phyloP scores from a whole-genome alignment of 2,329 filamentous ascomycete genomes.

The Aureobasidium sp. region DNA sequence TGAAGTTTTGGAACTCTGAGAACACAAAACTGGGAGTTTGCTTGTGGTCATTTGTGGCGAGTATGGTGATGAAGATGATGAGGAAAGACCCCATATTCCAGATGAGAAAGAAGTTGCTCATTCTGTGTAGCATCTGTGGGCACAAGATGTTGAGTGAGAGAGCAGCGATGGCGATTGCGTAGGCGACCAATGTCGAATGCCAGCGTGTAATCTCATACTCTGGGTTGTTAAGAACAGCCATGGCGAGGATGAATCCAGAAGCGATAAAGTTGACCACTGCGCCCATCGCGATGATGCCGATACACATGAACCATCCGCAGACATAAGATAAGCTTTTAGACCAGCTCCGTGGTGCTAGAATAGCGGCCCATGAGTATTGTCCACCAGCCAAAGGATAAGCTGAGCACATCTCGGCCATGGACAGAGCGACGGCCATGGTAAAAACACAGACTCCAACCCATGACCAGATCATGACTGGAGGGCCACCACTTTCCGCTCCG shows the following conservation, averaged over 20 bases:
- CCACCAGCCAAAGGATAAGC: conserved; percentile 51
- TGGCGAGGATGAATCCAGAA: conserved; percentile 50
- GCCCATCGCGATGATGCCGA: conserved; percentile 45
- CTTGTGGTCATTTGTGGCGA: conserved; percentile 49
- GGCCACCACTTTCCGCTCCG: conserved; percentile 49
- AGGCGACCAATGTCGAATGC: conserved; percentile 50
- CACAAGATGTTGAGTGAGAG: conserved; percentile 45
- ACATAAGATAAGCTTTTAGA: conserved; percentile 33
- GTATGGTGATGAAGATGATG: conserved; percentile 45
- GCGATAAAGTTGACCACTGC: conserved; percentile 49
- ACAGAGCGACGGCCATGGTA: conserved; percentile 49
- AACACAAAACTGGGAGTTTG: conserved; percentile 51
- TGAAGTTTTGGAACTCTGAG: conserved; percentile 47
- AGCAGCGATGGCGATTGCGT: conserved; percentile 40
- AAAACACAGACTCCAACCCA: conserved; percentile 48
- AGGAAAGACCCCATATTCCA: conserved; percentile 51
- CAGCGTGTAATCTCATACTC: conserved; percentile 48
- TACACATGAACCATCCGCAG: conserved; percentile 35
- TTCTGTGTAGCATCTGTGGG: conserved; percentile 44
- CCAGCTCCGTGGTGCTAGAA: conserved; percentile 44
- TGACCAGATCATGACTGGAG: conserved; percentile 53
- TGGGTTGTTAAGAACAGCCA: conserved; percentile 47
- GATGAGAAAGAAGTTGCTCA: conserved; percentile 42
- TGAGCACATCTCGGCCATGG: conserved; percentile 54
- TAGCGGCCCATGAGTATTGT: conserved; percentile 53